A percentile compares a stretch with the other conserved stretches of the same genome.
phyloP scores from a whole-genome alignment of 345 rosid species.

The Cochlearia excelsa region DNA sequence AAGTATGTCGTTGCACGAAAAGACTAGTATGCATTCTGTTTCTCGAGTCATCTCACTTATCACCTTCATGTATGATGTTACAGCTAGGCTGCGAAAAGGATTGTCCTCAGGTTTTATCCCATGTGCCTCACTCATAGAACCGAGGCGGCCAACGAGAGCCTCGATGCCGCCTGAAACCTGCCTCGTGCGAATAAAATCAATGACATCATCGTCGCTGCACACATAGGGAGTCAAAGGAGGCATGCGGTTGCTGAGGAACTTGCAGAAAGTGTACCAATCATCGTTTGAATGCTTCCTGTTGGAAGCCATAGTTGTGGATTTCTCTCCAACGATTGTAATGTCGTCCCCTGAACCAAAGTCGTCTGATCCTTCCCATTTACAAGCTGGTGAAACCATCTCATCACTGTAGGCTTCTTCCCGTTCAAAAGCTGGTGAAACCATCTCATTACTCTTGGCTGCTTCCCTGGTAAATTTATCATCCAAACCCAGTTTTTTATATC shows the following conservation, averaged over 20 bases:
- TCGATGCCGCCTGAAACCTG: neutral
- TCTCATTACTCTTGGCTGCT: too few species aligned
- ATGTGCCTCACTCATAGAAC: fast-evolving
- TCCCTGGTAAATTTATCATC: too few species aligned
- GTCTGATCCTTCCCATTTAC: too few species aligned
- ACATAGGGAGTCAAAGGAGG: neutral
- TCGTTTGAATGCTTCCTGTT: constrained; percentile 55
- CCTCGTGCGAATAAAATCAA: constrained; percentile 12
- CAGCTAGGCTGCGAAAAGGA: constrained; percentile 16
- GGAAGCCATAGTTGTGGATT: neutral
- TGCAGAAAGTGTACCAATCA: constrained; percentile 63
- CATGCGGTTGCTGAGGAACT: constrained; percentile 31
- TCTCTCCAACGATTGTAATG: neutral
- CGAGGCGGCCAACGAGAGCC: neutral
- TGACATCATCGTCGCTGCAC: neutral
- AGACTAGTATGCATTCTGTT: constrained; percentile 9
- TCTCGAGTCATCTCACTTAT: neutral
- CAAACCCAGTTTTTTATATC: too few species aligned
- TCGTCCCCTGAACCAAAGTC: neutral
- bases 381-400: too few species aligned
- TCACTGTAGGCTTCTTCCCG: too few species aligned
- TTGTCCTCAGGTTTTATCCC: neutral
- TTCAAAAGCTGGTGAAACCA: too few species aligned
- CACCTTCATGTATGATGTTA: neutral
- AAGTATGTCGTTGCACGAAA: constrained; percentile 11